These are phyloP conservation scores for Adiantum capillusveneris DNA, from an alignment of 75 land plant species.

Conservation along the genomic window DNA sequence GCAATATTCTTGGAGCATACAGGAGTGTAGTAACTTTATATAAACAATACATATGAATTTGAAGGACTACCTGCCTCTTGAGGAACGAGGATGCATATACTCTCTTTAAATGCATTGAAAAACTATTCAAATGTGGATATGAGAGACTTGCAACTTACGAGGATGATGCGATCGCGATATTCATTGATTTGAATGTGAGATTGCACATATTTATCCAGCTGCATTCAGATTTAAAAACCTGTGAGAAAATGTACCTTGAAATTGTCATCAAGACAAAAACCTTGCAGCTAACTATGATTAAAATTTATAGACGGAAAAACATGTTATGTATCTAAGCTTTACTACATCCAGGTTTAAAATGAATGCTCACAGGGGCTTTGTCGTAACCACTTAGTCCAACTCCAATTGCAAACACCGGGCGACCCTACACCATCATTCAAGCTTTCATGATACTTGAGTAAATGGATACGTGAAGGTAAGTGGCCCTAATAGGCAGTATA, in stretches of 20 bases:
- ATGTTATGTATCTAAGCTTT: too few relatives aligned
- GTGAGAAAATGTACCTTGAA: too few relatives aligned
- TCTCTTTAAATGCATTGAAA: not conserved
- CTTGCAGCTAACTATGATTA: too few relatives aligned
- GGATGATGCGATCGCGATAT: constrained; percentile 78
- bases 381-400: constrained; percentile 83
- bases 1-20: too few relatives aligned
- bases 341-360: too few relatives aligned
- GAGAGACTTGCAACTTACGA: too few relatives aligned
- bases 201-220: constrained; percentile 92
- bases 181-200: constrained; percentile 98
- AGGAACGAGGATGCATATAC: too few relatives aligned
- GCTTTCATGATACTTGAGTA: not conserved
- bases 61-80: too few relatives aligned
- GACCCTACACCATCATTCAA: constrained; percentile 44
- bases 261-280: not conserved
- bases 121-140: not conserved
- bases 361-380: constrained; percentile 79
- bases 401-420: constrained; percentile 89
- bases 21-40: constrained; percentile 74
- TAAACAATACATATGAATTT: too few relatives aligned
- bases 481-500: not conserved
- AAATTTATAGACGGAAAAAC: too few relatives aligned
- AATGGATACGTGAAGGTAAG: not conserved
- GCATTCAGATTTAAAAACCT: constrained; percentile 5